Evolutionary conservation across 768 basidiomycete species (phyloP).

Genomic region (Cubamyces lactineus): DNA sequence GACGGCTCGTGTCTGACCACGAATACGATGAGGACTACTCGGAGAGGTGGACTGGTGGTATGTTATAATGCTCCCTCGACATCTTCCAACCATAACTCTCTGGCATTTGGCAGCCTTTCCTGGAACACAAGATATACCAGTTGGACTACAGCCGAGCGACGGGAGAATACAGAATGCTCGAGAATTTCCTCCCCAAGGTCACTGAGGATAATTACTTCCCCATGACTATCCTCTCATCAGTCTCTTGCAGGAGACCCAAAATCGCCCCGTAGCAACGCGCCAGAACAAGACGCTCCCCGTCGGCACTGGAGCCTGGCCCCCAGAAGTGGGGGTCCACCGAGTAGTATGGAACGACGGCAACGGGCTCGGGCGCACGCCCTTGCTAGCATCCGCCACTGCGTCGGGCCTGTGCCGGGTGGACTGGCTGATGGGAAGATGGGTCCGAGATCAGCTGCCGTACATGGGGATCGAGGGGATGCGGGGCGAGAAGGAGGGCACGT

Average conservation of each 20-base stretch:
- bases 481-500: conserved; percentile 46
- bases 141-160: conserved; percentile 83
- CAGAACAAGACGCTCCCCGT: conserved; percentile 40
- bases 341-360: conserved; percentile 82
- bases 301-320: conserved; percentile 63
- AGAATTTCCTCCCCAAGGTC: conserved; percentile 80
- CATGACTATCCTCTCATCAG: background rate
- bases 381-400: conserved; percentile 80
- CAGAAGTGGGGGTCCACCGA: conserved; percentile 75
- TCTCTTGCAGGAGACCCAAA: conserved; percentile 52
- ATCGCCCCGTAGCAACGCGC: conserved; percentile 45
- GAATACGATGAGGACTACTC: conserved; percentile 66
- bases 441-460: conserved; percentile 68
- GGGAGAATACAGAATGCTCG: conserved; percentile 85
- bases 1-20: conserved; percentile 84
- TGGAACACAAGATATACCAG: conserved; percentile 80
- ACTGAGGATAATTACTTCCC: too few species aligned
- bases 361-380: conserved; percentile 58
- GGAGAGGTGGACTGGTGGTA: conserved; percentile 74
- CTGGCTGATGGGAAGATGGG: conserved; percentile 75
- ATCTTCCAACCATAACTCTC: background rate
- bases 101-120: conserved; percentile 59
- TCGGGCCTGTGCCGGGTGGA: conserved; percentile 89
- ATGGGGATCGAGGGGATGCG: conserved; percentile 62
- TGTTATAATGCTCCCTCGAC: conserved; percentile 32